Base-by-base conservation (phyloP, 1,139 yeast species). In the Tardiomyces blankii region DNA sequence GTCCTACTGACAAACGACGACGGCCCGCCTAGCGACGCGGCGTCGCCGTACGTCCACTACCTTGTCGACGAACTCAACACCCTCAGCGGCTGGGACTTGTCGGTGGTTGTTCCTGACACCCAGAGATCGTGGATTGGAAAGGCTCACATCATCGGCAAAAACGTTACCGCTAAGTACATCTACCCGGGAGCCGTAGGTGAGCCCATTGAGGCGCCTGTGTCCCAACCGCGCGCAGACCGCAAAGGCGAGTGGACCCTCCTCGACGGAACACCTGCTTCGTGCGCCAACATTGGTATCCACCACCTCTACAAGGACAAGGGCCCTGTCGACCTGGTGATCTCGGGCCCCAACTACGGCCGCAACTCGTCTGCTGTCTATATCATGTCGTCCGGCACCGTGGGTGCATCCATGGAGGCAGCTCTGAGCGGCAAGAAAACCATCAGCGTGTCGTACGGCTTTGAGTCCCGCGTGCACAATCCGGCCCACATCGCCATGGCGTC, bases 271-370 rank as follows among this genome's bases (percentile, higher is more conserved):
- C 98, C 98, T 0, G 97, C 97, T 7, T 85, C 95, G 1, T 88
- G 96, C 64, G 78, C 95, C 3, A 96, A 89, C 64, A 77, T 91
- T 46, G 98, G 96, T 2, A 67, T 86, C 45, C 83, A 87, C 60
- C 89, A 86, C 61, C 59, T 85, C 42, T 74, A 80, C 52, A 52
- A 66, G 33, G 67, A 73, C 18, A 73, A 74, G 50, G 72, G 73
- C 12, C 82, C 84, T 0, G 77, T 87, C 21, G 97, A 91, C 65
- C 68, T 91, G 51, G 96, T 91, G 3, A 64, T 91, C 18, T 83
- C 95, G 47, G 98, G 98, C 0, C 98, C 98, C 8, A 91, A 91
- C 62, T 91, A 83, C 55, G 98, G 98, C 25, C 78, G 95, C 59
- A 91, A 91, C 64, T 80, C 96, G 2, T 78, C 91, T 38, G 87